Evolutionary conservation across 257 asterid species (phyloP).

Genomic region (Parsonsia alboflavescens): DNA sequence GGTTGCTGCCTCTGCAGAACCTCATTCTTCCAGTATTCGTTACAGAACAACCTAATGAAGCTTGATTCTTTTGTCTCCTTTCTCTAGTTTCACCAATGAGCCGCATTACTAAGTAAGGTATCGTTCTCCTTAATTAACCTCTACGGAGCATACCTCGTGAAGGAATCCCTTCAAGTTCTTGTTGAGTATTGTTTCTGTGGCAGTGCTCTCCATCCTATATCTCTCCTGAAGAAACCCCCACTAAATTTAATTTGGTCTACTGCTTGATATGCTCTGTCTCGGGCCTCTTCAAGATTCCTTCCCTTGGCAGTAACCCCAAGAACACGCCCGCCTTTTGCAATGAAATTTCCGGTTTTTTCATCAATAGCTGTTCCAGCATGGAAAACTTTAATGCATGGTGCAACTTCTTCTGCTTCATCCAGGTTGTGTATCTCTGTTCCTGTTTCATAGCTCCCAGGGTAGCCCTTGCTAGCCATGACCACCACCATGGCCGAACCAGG

Average conservation of each 20-base stretch:
- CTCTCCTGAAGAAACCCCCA: slow-evolving; percentile 67
- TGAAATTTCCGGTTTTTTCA: slow-evolving; percentile 50
- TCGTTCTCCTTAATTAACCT: neutral
- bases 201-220: slow-evolving; percentile 91
- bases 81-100: neutral
- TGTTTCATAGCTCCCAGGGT: slow-evolving; percentile 74
- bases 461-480: slow-evolving; percentile 96
- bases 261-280: slow-evolving; percentile 72
- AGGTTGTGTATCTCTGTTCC: slow-evolving; percentile 63
- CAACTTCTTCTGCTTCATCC: slow-evolving; percentile 73
- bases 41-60: neutral
- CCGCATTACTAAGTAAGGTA: neutral
- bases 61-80: neutral
- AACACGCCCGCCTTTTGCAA: slow-evolving; percentile 85
- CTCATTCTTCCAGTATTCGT: neutral
- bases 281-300: slow-evolving; percentile 69
- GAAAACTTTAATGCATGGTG: slow-evolving; percentile 60
- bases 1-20: neutral
- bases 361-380: slow-evolving; percentile 80
- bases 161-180: slow-evolving; percentile 5
- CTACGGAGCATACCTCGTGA: neutral
- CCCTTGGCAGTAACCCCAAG: slow-evolving; percentile 90
- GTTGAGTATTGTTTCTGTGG: slow-evolving; percentile 28
- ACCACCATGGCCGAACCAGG: slow-evolving; percentile 91
- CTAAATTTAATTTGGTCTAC: slow-evolving; percentile 66